Base-by-base conservation (phyloP, 176 grass and related monocot genomes). In the Zoysia japonica region DNA sequence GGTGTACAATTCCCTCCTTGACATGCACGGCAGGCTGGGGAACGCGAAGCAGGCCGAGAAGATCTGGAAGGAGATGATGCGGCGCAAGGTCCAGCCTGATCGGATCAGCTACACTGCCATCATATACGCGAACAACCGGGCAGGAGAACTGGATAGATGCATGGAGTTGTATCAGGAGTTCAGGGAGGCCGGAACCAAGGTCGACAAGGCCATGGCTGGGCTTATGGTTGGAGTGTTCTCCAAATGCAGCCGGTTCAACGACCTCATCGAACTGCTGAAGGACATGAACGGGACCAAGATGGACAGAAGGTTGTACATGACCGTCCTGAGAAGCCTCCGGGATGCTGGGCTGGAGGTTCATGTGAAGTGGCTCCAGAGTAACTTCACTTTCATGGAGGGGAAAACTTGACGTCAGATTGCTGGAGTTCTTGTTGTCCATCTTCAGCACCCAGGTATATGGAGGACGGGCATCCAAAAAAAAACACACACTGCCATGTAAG, bases 1-100 rank as follows among this genome's bases (percentile, higher is more conserved):
- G 61, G 92, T 98, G 37, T 98, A 98, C 81, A 98, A 98, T 83
- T 90, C 95, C 43, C 92, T 98, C 16, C 66, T 98, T n/a, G 92
- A 98, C 89, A 89, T 92, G 85, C 89, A 88, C 44, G 88, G 92
- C 37, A 83, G 82, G 70, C 54, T 92, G 7, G 85, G 85, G 61
- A 81, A 93, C 68, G 51, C 81, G 14, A 90, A 88, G 89, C 89
- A 92, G 67, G 92, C 91, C 9, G 95, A 98, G 75, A 98, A 98
- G 79, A 80, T 92, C 60, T 94, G 92, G 90, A 90, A 78, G 71
- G 92, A 94, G 88, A 98, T 98, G 95, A 41, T 75, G 79, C 88
- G 92, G 38, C 82, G 95, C 46, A 92, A 87, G 48, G 75, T 94
- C 13, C 50, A 11, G 57, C 83, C 92, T 0, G 95, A 98, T 76